phyloP scores from a whole-genome alignment of 1,139 yeast species.

The Scheffersomyces segobiensis region DNA sequence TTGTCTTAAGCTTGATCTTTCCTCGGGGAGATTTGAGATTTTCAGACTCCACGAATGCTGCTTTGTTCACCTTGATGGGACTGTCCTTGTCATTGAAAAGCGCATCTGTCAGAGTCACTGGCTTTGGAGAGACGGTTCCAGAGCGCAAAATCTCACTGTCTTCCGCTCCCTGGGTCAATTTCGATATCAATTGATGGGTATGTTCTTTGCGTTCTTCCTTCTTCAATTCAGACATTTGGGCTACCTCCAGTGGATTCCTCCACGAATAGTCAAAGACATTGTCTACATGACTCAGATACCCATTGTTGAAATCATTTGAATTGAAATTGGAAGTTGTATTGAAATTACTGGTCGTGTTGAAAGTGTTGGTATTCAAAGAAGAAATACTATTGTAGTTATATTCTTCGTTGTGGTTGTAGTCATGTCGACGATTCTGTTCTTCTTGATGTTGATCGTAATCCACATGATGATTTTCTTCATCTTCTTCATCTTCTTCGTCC shows the following conservation, averaged over 20 bases:
- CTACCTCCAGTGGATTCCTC: conserved; percentile 22
- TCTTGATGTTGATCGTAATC: conserved; percentile 8
- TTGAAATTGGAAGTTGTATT: not conserved
- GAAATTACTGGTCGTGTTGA: not conserved
- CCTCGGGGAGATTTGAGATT: conserved; percentile 13
- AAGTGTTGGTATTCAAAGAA: not conserved
- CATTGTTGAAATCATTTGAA: not conserved
- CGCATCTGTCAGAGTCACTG: conserved; percentile 22
- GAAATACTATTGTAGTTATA: conserved; percentile 8
- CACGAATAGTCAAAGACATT: conserved; percentile 1
- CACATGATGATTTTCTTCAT: conserved; percentile 14
- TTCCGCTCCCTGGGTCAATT: conserved; percentile 36
- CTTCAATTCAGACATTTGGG: conserved; percentile 34
- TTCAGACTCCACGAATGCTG: not conserved
- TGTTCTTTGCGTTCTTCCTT: conserved; percentile 38
- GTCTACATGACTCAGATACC: not conserved
- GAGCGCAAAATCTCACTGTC: conserved; percentile 20
- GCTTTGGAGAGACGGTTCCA: conserved; percentile 20
- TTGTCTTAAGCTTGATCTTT: conserved; percentile 13
- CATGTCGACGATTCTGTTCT: conserved; percentile 6
- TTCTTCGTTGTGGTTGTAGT: conserved; percentile 9
- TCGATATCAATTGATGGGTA: conserved; percentile 34
- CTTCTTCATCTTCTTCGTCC: conserved; percentile 20
- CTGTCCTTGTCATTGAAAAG: conserved; percentile 40
- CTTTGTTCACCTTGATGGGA: conserved; percentile 20